Percentiles rank a stretch among this genome's conserved stretches.
phyloP scores from a whole-genome alignment of 805 yeast genomes.

The Starmerella sp. region DNA sequence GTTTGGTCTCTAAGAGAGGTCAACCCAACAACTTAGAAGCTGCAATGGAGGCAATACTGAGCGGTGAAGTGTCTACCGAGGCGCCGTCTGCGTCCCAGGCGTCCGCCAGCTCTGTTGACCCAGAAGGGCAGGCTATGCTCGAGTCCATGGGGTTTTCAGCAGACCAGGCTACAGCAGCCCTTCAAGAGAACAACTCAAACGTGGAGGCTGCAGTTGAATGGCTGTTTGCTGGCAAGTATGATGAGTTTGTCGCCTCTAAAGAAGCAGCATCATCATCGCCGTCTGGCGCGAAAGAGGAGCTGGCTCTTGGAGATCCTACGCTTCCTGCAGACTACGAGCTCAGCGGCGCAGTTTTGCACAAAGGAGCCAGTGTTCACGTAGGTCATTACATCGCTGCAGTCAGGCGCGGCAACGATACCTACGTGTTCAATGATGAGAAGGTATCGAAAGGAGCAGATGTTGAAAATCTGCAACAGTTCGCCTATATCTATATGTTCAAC shows the following conservation, averaged over 20 bases:
- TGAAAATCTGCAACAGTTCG: conserved; percentile 38
- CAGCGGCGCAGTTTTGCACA: conserved; percentile 69
- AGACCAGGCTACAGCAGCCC: conserved; percentile 60
- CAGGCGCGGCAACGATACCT: conserved; percentile 47
- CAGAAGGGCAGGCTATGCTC: conserved; percentile 38
- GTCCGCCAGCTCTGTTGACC: conserved; percentile 16
- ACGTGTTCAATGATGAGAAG: conserved; percentile 79
- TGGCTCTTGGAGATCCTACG: conserved; percentile 5
- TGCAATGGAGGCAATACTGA: conserved; percentile 81
- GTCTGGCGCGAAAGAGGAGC: neutral
- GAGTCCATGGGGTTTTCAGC: conserved; percentile 68
- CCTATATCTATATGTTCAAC: conserved; percentile 38
- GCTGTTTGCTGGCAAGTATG: conserved; percentile 66
- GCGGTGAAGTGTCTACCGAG: conserved; percentile 24
- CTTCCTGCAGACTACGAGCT: conserved; percentile 39
- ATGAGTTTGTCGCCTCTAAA: conserved; percentile 50
- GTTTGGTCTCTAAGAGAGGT: conserved; percentile 53
- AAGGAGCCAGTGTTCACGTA: conserved; percentile 79
- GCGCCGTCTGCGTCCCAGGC: conserved; percentile 35
- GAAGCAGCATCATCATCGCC: neutral
- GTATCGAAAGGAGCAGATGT: conserved; percentile 45
- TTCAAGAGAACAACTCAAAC: conserved; percentile 46
- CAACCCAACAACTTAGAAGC: conserved; percentile 35
- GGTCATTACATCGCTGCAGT: conserved; percentile 85
- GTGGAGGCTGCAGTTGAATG: conserved; percentile 78